Evolutionary conservation across 768 basidiomycete genomes (phyloP), one percentile per base, ranked within the genome.

Genomic region (Xerocomellus amylosporus): DNA sequence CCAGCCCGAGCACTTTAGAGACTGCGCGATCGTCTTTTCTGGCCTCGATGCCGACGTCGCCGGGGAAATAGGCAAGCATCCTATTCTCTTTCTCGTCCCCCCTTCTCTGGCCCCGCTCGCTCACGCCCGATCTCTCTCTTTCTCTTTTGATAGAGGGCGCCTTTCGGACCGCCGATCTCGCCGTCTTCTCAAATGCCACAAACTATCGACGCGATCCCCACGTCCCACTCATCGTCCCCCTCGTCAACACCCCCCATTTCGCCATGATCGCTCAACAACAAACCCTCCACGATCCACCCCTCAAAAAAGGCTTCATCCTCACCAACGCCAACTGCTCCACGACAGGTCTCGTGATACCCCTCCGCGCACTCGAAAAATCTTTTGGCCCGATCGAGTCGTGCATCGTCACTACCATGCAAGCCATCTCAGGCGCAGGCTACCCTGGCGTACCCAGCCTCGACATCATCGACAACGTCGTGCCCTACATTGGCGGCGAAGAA

Each of bases 321-420:
- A 95, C 94, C 54, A 99, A 99, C 70, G 97, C 97, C 61, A 99
- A 98, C 75, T 98, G 97, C 75, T 88, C 92, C 22, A 98, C 97
- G 4, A 99, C 97, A 1, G 95, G 90, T 40, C 80, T 87, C 66
- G 92, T 93, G 55, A 84, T 97, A 55, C 92, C 94, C n/a, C 85
- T 98, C 61, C 82, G 84, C 45, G 93, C 94, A 0, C 82, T 98
- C 60, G 94, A 97, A 71, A 83, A 80, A 58, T 79, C 88, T 0
- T 99, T 98, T 58, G 97, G 97, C 6, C 95, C 94, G n/a, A 78
- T 99, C 67, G 91, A 98, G 62, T 81, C 85, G 2, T 85, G 92
- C 65, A 76, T 98, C 65, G 88, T 95, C 69, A 97, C 93, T 7
- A 99, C 97, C 5, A 85, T 98, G 80, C 97, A 99, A 71, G 97